These are phyloP conservation scores for Mesotaenium endlicherianum DNA, from an alignment of 139 green algal species.

Conservation along the genomic window DNA sequence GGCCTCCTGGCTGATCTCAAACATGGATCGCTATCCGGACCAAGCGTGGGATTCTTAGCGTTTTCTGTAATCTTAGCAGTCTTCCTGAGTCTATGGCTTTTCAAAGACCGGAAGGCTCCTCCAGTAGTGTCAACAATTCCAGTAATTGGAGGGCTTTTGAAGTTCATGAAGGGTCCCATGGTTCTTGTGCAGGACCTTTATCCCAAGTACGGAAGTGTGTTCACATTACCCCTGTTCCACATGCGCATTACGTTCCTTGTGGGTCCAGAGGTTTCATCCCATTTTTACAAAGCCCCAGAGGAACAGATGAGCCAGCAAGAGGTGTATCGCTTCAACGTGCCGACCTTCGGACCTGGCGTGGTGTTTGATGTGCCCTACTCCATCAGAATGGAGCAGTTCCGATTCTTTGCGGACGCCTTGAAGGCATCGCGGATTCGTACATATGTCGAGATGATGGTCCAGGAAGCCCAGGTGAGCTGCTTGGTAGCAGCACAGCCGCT, in stretches of 20 bases:
- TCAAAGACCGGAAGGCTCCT: slow-evolving; percentile 49
- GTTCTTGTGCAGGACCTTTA: slow-evolving; percentile 80
- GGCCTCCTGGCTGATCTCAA: too few relatives aligned
- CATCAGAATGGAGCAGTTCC: slow-evolving; percentile 91
- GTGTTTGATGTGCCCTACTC: slow-evolving; percentile 97
- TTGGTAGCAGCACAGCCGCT: too few relatives aligned
- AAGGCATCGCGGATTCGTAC: slow-evolving; percentile 76
- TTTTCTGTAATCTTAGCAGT: background rate
- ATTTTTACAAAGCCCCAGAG: slow-evolving; percentile 92
- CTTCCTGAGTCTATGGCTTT: background rate
- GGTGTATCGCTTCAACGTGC: slow-evolving; percentile 97
- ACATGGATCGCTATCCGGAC: too few relatives aligned
- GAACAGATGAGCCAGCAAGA: slow-evolving; percentile 59
- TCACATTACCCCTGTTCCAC: slow-evolving; percentile 94
- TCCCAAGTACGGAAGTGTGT: slow-evolving; percentile 81
- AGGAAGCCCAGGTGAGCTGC: slow-evolving; percentile 69
- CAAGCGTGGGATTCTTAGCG: too few relatives aligned
- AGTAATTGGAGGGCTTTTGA: slow-evolving; percentile 89
- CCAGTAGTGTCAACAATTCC: slow-evolving; percentile 82
- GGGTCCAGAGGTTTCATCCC: slow-evolving; percentile 76
- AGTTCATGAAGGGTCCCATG: slow-evolving; percentile 86
- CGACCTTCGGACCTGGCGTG: slow-evolving; percentile 93
- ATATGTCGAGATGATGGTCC: slow-evolving; percentile 87
- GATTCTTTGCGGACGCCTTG: slow-evolving; percentile 91
- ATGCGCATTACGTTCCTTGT: slow-evolving; percentile 96